Percentiles rank a stretch among this genome's conserved stretches.
Conservation (phyloP, 2,329 filamentous ascomycete species). For the Aspergillus sp. region DNA sequence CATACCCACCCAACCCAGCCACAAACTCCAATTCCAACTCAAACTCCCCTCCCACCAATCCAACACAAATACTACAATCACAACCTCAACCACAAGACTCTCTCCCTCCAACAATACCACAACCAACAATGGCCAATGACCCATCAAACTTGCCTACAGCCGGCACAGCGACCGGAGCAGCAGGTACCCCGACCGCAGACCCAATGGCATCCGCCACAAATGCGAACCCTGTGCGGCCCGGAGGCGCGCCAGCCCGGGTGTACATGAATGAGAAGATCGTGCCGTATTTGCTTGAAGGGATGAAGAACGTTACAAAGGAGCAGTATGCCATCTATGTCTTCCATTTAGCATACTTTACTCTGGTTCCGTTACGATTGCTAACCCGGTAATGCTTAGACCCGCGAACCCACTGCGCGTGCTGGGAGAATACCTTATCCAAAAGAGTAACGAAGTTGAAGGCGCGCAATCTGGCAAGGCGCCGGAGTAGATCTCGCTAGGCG, state of each 20-base stretch:
- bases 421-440: constrained; percentile 69
- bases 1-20: not conserved
- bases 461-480: constrained; percentile 25
- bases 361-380: not conserved
- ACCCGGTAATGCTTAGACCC: constrained; percentile 49
- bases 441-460: constrained; percentile 64
- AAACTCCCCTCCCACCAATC: not conserved
- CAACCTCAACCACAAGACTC: not conserved
- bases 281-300: constrained; percentile 67
- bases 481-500: constrained; percentile 16
- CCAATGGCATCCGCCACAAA: constrained; percentile 49
- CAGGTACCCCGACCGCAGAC: constrained; percentile 26
- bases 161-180: not conserved
- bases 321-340: constrained; percentile 54
- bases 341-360: no score
- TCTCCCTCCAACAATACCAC: not conserved
- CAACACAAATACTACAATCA: not conserved
- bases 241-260: constrained; percentile 67
- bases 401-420: constrained; percentile 67
- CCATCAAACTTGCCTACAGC: constrained; percentile 7
- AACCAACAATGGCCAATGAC: constrained; percentile 19
- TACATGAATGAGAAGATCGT: constrained; percentile 73
- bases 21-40: not conserved
- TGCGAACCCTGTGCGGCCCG: constrained; percentile 52
- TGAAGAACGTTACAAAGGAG: constrained; percentile 70